Conservation (phyloP, 306 rosid genomes). For the Boehmeria nivea region DNA sequence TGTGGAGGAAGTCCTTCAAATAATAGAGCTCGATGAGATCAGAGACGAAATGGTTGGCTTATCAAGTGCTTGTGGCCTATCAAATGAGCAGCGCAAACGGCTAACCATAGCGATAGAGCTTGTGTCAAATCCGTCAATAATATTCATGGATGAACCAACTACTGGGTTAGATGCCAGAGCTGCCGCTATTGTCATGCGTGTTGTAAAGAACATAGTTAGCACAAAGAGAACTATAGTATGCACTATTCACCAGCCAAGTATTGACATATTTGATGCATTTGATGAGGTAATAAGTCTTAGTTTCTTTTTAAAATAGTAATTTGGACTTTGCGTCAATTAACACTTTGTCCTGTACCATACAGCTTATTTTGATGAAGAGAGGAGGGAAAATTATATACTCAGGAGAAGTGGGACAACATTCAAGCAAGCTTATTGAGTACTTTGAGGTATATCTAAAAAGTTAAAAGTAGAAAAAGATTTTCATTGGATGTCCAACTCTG, state of each 20-base stretch:
- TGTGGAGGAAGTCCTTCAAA: conserved; percentile 46
- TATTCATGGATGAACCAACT: conserved; percentile 26
- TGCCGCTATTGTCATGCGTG: conserved; percentile 28
- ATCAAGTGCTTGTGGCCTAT: conserved; percentile 32
- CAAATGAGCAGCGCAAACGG: conserved; percentile 51
- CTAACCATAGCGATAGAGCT: conserved; percentile 54
- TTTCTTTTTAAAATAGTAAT: conserved; percentile 9
- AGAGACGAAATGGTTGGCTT: conserved; percentile 47
- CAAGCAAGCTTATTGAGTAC: conserved; percentile 38
- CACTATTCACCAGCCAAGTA: conserved; percentile 30
- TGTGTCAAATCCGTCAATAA: conserved; percentile 30
- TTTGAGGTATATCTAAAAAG: conserved; percentile 32
- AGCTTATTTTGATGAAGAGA: conserved; percentile 49
- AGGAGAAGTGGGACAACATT: conserved; percentile 44
- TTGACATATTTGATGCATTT: conserved; percentile 22
- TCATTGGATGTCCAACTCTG: too few relatives aligned
- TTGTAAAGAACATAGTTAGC: conserved; percentile 19
- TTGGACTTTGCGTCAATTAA: too few relatives aligned
- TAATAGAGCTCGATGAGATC: conserved; percentile 40
- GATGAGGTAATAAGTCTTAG: conserved; percentile 25
- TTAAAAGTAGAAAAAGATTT: too few relatives aligned
- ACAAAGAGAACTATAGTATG: conserved; percentile 19
- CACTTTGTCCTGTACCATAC: too few relatives aligned
- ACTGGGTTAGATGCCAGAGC: conserved; percentile 28
- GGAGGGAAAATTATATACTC: conserved; percentile 53